These are phyloP conservation scores for Testicularia cyperi DNA, from an alignment of 1,284 basidiomycete species.

Conservation along the genomic window DNA sequence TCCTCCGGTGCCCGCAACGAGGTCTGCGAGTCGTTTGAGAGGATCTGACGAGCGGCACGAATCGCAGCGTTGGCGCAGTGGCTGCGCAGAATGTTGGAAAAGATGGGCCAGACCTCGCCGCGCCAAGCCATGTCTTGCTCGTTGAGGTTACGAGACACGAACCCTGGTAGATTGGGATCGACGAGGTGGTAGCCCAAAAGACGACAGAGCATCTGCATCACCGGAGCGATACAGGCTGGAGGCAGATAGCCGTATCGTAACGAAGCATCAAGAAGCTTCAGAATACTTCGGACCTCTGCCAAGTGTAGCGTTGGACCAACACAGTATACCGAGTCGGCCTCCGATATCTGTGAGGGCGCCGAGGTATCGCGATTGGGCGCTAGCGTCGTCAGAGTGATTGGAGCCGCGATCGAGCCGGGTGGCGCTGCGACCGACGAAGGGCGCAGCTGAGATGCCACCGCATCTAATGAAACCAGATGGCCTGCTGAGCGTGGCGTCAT, in stretches of 20 bases:
- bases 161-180: constrained; percentile 18
- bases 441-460: constrained; percentile 22
- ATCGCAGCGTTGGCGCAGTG: constrained; percentile 55
- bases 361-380: constrained; percentile 30
- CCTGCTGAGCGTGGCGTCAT: constrained; percentile 29
- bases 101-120: constrained; percentile 29
- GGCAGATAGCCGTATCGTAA: constrained; percentile 54
- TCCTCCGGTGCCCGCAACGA: constrained; percentile 13
- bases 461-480: constrained; percentile 25
- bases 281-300: constrained; percentile 43
- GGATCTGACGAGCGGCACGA: constrained; percentile 38
- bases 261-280: constrained; percentile 49
- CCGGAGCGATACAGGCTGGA: constrained; percentile 35
- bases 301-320: constrained; percentile 40
- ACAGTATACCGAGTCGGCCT: constrained; percentile 13
- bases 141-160: constrained; percentile 12
- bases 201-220: constrained; percentile 48
- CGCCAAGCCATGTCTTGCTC: constrained; percentile 24
- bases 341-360: constrained; percentile 2
- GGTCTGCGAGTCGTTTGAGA: constrained; percentile 7
- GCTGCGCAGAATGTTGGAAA: constrained; percentile 52
- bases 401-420: constrained; percentile 24
- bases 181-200: constrained; percentile 45
- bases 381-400: constrained; percentile 44
- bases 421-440: constrained; percentile 6